Evolutionary conservation across 176 grass and related monocot genomes (phyloP).

Genomic region (Raddia distichophylla): DNA sequence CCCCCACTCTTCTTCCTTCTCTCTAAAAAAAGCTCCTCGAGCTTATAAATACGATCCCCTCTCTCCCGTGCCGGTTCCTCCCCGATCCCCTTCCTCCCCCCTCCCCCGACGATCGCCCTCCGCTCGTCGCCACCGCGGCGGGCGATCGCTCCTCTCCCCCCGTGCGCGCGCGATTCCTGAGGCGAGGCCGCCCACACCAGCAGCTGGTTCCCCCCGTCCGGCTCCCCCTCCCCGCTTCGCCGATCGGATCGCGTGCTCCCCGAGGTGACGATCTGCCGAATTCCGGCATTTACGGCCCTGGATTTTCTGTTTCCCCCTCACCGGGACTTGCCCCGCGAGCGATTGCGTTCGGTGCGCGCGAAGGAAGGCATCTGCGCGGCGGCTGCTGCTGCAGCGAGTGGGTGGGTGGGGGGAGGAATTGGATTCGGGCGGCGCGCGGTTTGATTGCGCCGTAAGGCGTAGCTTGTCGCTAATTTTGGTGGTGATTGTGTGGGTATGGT

Average conservation of each 20-base stretch:
- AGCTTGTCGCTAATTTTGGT: conserved; percentile 27
- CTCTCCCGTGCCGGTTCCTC: conserved; percentile 28
- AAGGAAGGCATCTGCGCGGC: conserved; percentile 32
- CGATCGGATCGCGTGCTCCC: conserved; percentile 56
- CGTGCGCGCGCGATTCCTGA: conserved; percentile 41
- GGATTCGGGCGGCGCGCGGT: conserved; percentile 38
- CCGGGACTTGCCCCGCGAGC: background rate
- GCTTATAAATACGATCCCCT: conserved; percentile 50
- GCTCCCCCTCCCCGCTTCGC: conserved; percentile 37
- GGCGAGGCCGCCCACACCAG: background rate
- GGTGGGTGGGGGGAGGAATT: conserved; percentile 36
- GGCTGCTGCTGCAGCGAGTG: background rate
- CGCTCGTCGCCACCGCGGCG: conserved; percentile 57
- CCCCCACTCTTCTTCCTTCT: background rate
- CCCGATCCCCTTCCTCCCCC: conserved; percentile 47
- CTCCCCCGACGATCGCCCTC: conserved; percentile 54
- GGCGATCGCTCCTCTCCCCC: conserved; percentile 55
- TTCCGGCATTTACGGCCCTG: background rate
- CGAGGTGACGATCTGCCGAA: conserved; percentile 52
- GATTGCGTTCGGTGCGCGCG: conserved; percentile 33
- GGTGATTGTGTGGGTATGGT: background rate
- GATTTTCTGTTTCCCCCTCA: background rate
- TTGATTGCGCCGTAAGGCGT: conserved; percentile 38
- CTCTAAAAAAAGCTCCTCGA: conserved; percentile 51
- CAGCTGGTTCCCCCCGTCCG: conserved; percentile 28